Evolutionary conservation across 169 alveolate species (phyloP).

Genomic region (Eimeria brunetti): DNA sequence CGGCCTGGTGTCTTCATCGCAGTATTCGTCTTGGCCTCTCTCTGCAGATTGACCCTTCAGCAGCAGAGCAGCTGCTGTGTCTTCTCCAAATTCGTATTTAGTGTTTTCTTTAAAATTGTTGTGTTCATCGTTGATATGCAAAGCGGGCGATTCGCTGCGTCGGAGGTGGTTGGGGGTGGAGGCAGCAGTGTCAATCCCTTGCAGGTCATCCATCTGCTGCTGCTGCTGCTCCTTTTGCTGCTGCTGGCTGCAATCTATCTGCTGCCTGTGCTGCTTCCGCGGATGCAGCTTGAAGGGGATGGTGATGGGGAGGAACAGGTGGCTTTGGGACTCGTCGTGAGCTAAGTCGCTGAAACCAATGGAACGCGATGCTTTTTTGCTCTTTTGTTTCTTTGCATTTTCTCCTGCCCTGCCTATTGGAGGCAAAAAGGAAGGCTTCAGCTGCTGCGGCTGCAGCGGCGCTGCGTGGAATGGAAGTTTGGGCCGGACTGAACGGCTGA

Average conservation of each 20-base stretch:
- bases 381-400: neutral
- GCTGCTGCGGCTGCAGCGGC: neutral
- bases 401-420: neutral
- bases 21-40: neutral
- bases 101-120: neutral
- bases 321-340: neutral
- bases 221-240: constrained; percentile 6
- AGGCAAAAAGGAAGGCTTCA: too few species aligned
- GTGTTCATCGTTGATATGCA: neutral
- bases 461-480: neutral
- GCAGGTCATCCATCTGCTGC: constrained; percentile 33
- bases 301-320: constrained; percentile 34
- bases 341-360: constrained; percentile 28
- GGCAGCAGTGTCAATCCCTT: constrained; percentile 58
- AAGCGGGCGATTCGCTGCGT: neutral
- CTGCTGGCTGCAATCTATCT: neutral
- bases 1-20: constrained; percentile 35
- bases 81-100: neutral
- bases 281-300: neutral
- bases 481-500: neutral
- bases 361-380: constrained; percentile 25
- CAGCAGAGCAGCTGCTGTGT: constrained; percentile 12
- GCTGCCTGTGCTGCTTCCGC: neutral
- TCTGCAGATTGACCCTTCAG: neutral
- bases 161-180: constrained; percentile 51